Conservation (phyloP, 2,329 filamentous ascomycete genomes). For the Hypoxylon sp. region DNA sequence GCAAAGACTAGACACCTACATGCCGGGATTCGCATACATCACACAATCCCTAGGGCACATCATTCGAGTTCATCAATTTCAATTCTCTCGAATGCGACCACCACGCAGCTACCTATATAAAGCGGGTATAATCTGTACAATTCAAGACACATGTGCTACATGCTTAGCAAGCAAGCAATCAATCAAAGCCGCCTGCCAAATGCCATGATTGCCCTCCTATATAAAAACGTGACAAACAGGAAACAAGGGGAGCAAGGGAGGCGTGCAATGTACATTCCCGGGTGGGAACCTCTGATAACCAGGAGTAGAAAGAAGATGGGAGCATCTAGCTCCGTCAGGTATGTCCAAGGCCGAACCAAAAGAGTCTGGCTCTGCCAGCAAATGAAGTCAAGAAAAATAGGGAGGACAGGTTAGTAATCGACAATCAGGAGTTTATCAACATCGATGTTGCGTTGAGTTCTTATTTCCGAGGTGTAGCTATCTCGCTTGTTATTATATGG, state of each 20-base stretch:
- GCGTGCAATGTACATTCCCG: background rate
- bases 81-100: conserved; percentile 17
- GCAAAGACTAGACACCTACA: no score
- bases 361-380: conserved; percentile 4
- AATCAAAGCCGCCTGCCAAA: conserved; percentile 12
- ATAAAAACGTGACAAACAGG: no score
- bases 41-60: no score
- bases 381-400: conserved; percentile 7
- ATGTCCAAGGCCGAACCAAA: conserved; percentile 13
- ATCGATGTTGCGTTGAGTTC: conserved; percentile 37
- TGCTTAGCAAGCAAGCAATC: conserved; percentile 10
- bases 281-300: no score
- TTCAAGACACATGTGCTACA: conserved; percentile 20
- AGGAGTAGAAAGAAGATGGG: conserved; percentile 1
- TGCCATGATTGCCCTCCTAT: conserved; percentile 11
- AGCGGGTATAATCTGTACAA: conserved; percentile 34
- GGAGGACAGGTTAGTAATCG: background rate
- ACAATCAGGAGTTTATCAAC: no score
- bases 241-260: no score
- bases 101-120: conserved; percentile 26
- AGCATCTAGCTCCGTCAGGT: conserved; percentile 4
- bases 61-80: conserved; percentile 2
- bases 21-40: no score
- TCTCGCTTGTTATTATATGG: conserved; percentile 16
- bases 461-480: conserved; percentile 48